These are phyloP conservation scores for Nigrospora sphaerica DNA, from an alignment of 2,329 filamentous ascomycete species.

Conservation along the genomic window DNA sequence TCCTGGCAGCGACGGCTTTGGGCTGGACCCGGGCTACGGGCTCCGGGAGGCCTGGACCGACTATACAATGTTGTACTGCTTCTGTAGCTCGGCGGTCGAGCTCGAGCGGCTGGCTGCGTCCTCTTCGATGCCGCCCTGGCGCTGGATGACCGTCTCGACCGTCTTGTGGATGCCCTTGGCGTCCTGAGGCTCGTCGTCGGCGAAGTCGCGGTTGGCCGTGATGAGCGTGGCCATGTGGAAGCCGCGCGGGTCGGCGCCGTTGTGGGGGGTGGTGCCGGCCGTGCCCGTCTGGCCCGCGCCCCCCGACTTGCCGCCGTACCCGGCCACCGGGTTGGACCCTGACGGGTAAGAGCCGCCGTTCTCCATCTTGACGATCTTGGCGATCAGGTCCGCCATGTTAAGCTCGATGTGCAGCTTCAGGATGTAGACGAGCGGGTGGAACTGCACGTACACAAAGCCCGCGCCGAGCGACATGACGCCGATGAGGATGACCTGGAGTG, in stretches of 20 bases:
- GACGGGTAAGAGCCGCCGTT: conserved; percentile 1
- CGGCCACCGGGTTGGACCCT: background rate
- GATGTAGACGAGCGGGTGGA: conserved; percentile 30
- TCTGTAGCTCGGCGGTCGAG: background rate
- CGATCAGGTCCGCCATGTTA: conserved; percentile 7
- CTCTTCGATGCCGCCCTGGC: background rate
- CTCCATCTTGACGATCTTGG: conserved; percentile 4
- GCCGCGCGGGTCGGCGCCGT: background rate
- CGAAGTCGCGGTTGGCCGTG: conserved; percentile 1
- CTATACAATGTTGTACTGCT: background rate
- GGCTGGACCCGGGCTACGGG: too few relatives aligned
- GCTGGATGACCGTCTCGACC: background rate
- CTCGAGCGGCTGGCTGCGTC: background rate
- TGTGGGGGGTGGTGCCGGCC: background rate
- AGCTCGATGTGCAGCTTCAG: conserved; percentile 20
- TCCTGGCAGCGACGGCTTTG: too few relatives aligned
- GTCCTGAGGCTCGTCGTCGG: background rate
- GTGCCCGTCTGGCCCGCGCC: background rate
- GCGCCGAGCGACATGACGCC: conserved; percentile 36
- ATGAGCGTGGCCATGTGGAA: conserved; percentile 1
- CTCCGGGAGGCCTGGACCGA: too few relatives aligned
- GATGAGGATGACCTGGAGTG: conserved; percentile 23
- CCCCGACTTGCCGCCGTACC: background rate
- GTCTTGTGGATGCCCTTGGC: background rate
- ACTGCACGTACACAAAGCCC: conserved; percentile 38